Evolutionary conservation across 345 rosid species (phyloP).

Genomic region (Brassica napus): Da-Ae NC_063444.1:47521001-47521500

Average conservation of each 20-base stretch:
- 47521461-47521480: background rate
- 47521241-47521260: constrained; percentile 47
- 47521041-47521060: constrained; percentile 46
- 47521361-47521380: constrained; percentile 68
- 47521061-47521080: constrained; percentile 90
- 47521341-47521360: constrained; percentile 54
- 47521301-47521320: constrained; percentile 58
- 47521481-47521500: constrained; percentile 7
- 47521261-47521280: constrained; percentile 45
- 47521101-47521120: constrained; percentile 44
- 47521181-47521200: constrained; percentile 43
- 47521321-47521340: constrained; percentile 48
- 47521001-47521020: constrained; percentile 7
- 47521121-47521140: constrained; percentile 77
- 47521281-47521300: constrained; percentile 63
- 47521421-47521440: constrained; percentile 92
- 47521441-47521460: constrained; percentile 73
- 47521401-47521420: constrained; percentile 94
- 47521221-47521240: constrained; percentile 15
- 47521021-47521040: background rate
- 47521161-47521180: constrained; percentile 69
- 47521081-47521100: constrained; percentile 55
- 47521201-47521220: constrained; percentile 2
- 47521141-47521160: constrained; percentile 81
- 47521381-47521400: constrained; percentile 93